phyloP scores from a whole-genome alignment of 176 grass and related monocot species.

The Oryza australiensis region DNA sequence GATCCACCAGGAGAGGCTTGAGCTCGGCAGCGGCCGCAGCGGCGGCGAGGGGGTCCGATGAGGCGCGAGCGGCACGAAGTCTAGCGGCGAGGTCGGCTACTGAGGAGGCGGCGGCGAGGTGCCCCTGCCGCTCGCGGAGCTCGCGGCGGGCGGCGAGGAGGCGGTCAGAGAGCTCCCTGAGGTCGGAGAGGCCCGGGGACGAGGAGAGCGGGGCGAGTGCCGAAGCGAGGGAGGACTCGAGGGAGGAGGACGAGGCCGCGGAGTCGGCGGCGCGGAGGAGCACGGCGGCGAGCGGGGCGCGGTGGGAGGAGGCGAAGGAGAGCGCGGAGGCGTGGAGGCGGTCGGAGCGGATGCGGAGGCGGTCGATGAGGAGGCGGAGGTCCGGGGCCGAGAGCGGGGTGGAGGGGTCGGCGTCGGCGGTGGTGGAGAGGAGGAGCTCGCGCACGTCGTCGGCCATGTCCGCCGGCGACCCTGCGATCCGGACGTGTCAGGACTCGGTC shows the following conservation, averaged over 20 bases:
- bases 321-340: constrained; percentile 68
- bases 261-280: constrained; percentile 56
- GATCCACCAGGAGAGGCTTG: constrained; percentile 40
- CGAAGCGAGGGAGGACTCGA: constrained; percentile 42
- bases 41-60: constrained; percentile 49
- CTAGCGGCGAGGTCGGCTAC: constrained; percentile 51
- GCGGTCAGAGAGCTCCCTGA: constrained; percentile 60
- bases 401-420: constrained; percentile 74
- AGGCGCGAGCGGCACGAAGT: constrained; percentile 60
- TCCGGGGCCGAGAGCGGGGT: constrained; percentile 87
- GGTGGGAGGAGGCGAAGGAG: constrained; percentile 71
- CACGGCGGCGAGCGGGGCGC: constrained; percentile 50
- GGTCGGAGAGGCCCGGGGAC: constrained; percentile 65
- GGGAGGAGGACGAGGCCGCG: constrained; percentile 33
- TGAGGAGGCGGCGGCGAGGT: constrained; percentile 52
- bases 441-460: constrained; percentile 73
- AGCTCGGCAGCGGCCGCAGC: constrained; percentile 50
- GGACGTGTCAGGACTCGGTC: neutral
- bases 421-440: constrained; percentile 76
- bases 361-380: constrained; percentile 89
- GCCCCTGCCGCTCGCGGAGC: constrained; percentile 71
- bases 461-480: constrained; percentile 18
- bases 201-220: constrained; percentile 69
- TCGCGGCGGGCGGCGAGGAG: constrained; percentile 55
- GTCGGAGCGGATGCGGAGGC: constrained; percentile 81